These are phyloP conservation scores for Suhomyces chickasaworum DNA, from an alignment of 1,139 yeast genomes.

Conservation along the genomic window DNA sequence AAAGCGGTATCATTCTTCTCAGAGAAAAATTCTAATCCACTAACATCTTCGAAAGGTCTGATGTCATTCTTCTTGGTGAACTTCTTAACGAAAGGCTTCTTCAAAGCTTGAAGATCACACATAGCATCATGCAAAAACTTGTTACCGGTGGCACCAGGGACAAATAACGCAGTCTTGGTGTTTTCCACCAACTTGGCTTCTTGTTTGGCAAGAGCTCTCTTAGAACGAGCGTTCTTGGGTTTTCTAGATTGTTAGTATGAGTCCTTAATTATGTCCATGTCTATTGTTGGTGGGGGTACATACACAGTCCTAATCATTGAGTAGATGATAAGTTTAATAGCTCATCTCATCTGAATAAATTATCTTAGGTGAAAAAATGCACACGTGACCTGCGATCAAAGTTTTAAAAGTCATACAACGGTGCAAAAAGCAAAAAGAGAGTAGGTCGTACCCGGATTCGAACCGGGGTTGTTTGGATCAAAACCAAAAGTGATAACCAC, in stretches of 20 bases:
- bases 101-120: conserved; percentile 86
- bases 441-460: conserved; percentile 92
- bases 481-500: conserved; percentile 54
- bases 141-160: conserved; percentile 85
- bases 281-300: background rate
- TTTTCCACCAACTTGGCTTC: conserved; percentile 91
- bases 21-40: conserved; percentile 83
- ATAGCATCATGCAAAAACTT: conserved; percentile 83
- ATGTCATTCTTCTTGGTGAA: conserved; percentile 86
- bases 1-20: conserved; percentile 92
- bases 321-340: background rate
- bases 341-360: conserved; percentile 11
- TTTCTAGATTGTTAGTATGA: conserved; percentile 28
- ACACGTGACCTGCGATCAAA: conserved; percentile 8
- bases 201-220: conserved; percentile 87
- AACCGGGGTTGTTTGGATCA: conserved; percentile 72
- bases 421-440: background rate
- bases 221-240: conserved; percentile 95
- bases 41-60: conserved; percentile 91
- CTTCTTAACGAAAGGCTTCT: conserved; percentile 88
- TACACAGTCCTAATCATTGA: conserved; percentile 66
- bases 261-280: too few relatives aligned
- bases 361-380: conserved; percentile 3
- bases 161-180: conserved; percentile 84
- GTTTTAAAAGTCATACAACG: too few relatives aligned